phyloP scores from a whole-genome alignment of 208 protist species.

The Porcisia deanei region DNA sequence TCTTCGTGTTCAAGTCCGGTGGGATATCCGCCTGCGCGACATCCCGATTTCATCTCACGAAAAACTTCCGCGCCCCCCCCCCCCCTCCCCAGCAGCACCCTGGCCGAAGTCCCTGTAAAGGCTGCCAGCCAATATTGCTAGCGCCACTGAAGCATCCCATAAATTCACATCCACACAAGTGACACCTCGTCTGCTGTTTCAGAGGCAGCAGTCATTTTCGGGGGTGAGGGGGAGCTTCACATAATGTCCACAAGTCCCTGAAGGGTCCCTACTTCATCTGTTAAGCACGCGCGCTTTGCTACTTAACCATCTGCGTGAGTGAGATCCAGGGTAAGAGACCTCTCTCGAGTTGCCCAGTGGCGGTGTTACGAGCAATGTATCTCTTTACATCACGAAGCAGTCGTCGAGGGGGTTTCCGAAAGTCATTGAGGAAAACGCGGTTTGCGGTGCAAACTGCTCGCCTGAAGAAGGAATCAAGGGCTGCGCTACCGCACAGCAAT shows the following conservation, averaged over 20 bases:
- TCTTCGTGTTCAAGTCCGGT: background rate
- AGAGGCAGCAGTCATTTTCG: slow-evolving; percentile 3
- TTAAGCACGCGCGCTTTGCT: slow-evolving; percentile 16
- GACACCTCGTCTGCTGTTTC: slow-evolving; percentile 32
- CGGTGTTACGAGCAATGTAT: slow-evolving; percentile 39
- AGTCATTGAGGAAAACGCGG: too few relatives aligned
- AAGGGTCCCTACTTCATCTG: slow-evolving; percentile 18
- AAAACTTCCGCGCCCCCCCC: slow-evolving; percentile 20
- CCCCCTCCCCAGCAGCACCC: slow-evolving; percentile 9
- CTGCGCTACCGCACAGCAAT: slow-evolving; percentile 42
- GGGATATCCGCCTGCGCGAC: slow-evolving; percentile 15
- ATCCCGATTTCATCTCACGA: slow-evolving; percentile 23
- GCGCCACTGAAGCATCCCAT: slow-evolving; percentile 39
- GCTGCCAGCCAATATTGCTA: slow-evolving; percentile 51
- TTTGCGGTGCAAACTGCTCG: slow-evolving; percentile 5
- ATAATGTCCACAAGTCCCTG: slow-evolving; percentile 33
- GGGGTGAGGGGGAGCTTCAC: slow-evolving; percentile 17
- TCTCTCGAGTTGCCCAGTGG: slow-evolving; percentile 22
- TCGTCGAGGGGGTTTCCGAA: slow-evolving; percentile 24
- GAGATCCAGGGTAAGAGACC: too few relatives aligned
- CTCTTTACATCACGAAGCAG: slow-evolving; percentile 38
- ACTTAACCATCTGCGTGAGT: too few relatives aligned
- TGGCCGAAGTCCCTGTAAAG: slow-evolving; percentile 29
- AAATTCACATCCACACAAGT: slow-evolving; percentile 34
- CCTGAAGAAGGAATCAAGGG: slow-evolving; percentile 9